Evolutionary conservation across 257 asterid genomes (phyloP).

Genomic region (Ilex aquifolium): DNA sequence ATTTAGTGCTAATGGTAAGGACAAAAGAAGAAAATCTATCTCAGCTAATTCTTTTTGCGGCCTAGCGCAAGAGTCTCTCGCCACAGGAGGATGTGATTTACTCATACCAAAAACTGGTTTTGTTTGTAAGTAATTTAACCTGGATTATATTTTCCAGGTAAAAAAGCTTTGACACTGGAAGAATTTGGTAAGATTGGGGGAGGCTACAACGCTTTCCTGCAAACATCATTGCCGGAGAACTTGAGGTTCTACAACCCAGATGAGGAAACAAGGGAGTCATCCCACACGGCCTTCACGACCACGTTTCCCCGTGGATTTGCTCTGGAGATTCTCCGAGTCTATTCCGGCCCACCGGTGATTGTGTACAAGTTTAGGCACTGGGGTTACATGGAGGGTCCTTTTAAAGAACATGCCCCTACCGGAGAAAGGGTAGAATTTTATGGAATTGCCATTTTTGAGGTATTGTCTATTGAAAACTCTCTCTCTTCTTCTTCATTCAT

Average conservation of each 20-base stretch:
- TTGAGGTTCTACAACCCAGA: conserved; percentile 51
- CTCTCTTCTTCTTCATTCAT: too few species aligned
- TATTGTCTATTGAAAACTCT: conserved; percentile 6
- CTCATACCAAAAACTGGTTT: too few species aligned
- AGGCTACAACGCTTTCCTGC: conserved; percentile 67
- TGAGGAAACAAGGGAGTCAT: conserved; percentile 46
- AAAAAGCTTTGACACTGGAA: conserved; percentile 21
- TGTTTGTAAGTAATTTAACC: too few species aligned
- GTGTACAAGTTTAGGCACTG: conserved; percentile 71
- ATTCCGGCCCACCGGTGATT: conserved; percentile 67
- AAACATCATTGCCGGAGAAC: conserved; percentile 53
- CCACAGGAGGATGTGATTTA: too few species aligned
- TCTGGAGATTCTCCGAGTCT: conserved; percentile 55
- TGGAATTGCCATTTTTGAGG: conserved; percentile 50
- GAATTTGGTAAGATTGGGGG: conserved; percentile 55
- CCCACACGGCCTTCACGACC: conserved; percentile 45
- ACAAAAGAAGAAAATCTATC: too few species aligned
- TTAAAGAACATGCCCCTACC: conserved; percentile 46
- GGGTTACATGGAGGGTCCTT: conserved; percentile 73
- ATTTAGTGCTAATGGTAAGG: background rate
- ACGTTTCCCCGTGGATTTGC: conserved; percentile 69
- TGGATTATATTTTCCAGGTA: conserved; percentile 8
- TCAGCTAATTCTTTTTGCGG: too few species aligned
- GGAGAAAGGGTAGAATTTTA: conserved; percentile 54
- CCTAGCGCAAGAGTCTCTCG: too few species aligned